phyloP scores from a whole-genome alignment of 345 rosid genomes.

The Corchorus olitorius region DNA sequence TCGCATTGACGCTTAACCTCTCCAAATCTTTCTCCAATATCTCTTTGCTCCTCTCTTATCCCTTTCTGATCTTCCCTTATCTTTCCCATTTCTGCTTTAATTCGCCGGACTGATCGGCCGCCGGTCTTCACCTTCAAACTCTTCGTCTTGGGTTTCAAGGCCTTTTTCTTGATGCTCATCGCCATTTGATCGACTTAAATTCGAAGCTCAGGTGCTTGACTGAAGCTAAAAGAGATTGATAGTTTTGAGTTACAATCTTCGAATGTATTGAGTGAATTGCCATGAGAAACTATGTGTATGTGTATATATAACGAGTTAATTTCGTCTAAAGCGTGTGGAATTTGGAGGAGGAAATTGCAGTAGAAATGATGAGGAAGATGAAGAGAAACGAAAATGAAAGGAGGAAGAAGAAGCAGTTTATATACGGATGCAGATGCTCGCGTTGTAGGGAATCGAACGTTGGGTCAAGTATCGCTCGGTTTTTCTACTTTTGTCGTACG shows the following conservation, averaged over 20 bases:
- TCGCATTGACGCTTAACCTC: slow-evolving; percentile 6
- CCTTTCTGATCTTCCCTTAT: slow-evolving; percentile 12
- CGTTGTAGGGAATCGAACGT: neutral
- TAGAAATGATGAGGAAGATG: neutral
- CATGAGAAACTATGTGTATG: neutral
- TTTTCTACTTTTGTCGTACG: neutral
- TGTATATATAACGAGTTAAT: neutral
- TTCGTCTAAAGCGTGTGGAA: neutral
- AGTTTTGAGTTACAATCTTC: too few relatives aligned
- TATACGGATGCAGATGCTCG: neutral
- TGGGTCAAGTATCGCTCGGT: neutral
- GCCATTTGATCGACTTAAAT: neutral
- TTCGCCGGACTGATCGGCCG: neutral
- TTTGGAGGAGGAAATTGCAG: neutral
- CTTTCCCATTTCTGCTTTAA: slow-evolving; percentile 8
- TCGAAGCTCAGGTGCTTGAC: neutral
- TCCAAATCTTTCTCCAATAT: neutral
- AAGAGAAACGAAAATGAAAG: neutral
- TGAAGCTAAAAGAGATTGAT: neutral
- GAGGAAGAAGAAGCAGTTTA: neutral
- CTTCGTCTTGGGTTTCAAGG: neutral
- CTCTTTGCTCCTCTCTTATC: slow-evolving; percentile 5
- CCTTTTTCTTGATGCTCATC: neutral
- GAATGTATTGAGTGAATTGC: too few relatives aligned
- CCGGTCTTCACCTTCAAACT: neutral